Percentiles rank a stretch among this genome's conserved stretches.
phyloP scores from a whole-genome alignment of 2,329 filamentous ascomycete genomes.

The Passalora sequoiae region DNA sequence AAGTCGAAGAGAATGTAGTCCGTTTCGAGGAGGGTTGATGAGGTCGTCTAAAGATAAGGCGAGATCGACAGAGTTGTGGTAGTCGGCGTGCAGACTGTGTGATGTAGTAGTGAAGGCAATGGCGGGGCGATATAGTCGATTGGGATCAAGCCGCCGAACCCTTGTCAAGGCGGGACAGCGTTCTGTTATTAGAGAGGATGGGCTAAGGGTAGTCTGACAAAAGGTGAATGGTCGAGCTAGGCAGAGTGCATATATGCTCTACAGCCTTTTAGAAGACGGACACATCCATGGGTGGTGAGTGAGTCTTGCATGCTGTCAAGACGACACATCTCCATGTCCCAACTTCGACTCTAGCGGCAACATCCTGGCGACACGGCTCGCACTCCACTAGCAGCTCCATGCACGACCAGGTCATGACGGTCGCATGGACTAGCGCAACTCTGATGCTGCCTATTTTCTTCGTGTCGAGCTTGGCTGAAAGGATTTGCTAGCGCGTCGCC shows the following conservation, averaged over 20 bases:
- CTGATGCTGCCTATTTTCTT: conserved; percentile 11
- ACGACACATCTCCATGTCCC: conserved; percentile 24
- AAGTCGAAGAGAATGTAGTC: conserved; percentile 7
- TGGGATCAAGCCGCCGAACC: conserved; percentile 19
- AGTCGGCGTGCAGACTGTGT: conserved; percentile 14
- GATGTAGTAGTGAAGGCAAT: conserved; percentile 22
- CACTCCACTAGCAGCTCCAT: conserved; percentile 17
- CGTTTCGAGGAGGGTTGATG: conserved; percentile 10
- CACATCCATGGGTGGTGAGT: conserved; percentile 13
- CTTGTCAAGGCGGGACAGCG: conserved; percentile 15
- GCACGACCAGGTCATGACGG: conserved; percentile 19
- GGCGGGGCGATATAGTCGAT: conserved; percentile 22
- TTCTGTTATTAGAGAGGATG: conserved; percentile 20
- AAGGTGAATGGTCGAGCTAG: conserved; percentile 14
- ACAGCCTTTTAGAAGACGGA: conserved; percentile 18
- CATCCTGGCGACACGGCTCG: conserved; percentile 21
- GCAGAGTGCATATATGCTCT: conserved; percentile 14
- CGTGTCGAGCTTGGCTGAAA: conserved; percentile 13
- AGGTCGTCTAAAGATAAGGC: conserved; percentile 14
- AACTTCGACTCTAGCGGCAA: conserved; percentile 20
- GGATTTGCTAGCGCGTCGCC: conserved; percentile 12
- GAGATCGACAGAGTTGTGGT: conserved; percentile 11
- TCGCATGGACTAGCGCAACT: conserved; percentile 15
- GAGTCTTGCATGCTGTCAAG: conserved; percentile 17
- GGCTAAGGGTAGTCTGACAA: conserved; percentile 8